A percentile compares a stretch with the other conserved stretches of the same genome.
These are phyloP conservation scores for Aspergillus awamori DNA, from an alignment of 2,329 filamentous ascomycete species.

Conservation along the genomic window DNA sequence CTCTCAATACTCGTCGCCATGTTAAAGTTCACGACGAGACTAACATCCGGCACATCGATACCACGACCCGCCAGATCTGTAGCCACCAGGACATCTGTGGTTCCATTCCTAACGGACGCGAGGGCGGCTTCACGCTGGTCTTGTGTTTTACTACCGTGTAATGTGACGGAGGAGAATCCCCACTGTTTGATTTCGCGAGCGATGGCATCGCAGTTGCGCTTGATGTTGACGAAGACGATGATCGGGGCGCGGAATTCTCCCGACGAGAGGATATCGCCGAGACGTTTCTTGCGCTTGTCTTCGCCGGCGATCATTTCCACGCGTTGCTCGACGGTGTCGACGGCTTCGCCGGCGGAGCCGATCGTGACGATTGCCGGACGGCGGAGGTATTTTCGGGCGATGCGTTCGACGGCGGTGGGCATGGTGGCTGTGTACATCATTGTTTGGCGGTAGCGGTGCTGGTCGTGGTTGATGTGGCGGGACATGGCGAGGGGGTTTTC, in stretches of 20 bases:
- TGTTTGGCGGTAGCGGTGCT: conserved; percentile 78
- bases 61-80: conserved; percentile 94
- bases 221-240: conserved; percentile 99
- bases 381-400: conserved; percentile 94
- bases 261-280: conserved; percentile 84
- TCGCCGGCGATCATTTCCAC: conserved; percentile 90
- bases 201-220: conserved; percentile 95
- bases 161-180: conserved; percentile 85
- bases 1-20: conserved; percentile 92
- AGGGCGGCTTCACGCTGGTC: conserved; percentile 95
- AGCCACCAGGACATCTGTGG: conserved; percentile 86
- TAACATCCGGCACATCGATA: conserved; percentile 96
- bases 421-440: conserved; percentile 99
- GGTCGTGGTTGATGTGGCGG: conserved; percentile 69
- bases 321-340: conserved; percentile 96
- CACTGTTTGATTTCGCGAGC: conserved; percentile 92
- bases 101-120: conserved; percentile 76
- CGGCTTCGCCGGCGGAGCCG: conserved; percentile 90
- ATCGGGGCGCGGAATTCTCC: conserved; percentile 84
- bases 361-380: conserved; percentile 93
- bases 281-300: conserved; percentile 93
- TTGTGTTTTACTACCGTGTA: conserved; percentile 96
- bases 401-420: conserved; percentile 87
- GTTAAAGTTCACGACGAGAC: conserved; percentile 97
- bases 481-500: conserved; percentile 87